Conservation (phyloP, 306 rosid species). For the Senna siamea region DNA sequence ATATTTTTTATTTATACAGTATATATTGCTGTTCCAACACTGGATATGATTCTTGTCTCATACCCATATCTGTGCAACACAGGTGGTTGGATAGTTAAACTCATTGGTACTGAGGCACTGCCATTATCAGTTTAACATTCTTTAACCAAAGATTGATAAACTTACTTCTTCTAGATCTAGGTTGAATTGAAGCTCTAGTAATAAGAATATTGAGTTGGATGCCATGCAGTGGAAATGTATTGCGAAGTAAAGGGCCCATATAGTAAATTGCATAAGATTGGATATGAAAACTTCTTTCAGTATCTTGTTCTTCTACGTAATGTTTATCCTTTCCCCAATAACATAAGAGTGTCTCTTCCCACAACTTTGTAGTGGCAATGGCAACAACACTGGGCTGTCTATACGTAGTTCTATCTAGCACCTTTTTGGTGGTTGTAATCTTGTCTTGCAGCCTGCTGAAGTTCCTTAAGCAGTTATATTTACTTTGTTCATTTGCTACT, state of each 20-base stretch:
- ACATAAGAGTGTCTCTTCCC: no score
- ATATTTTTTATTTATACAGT: no score
- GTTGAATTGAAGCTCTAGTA: not conserved
- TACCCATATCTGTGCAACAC: no score
- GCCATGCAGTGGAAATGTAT: not conserved
- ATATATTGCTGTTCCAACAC: no score
- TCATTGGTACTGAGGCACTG: not conserved
- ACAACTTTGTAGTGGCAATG: not conserved
- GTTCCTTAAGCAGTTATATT: conserved; percentile 19
- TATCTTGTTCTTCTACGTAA: no score
- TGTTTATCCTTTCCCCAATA: no score
- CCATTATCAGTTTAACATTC: not conserved
- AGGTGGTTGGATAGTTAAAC: not conserved
- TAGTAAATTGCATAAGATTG: conserved; percentile 23
- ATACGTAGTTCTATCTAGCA: no score
- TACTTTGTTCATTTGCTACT: conserved; percentile 22
- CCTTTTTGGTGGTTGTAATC: no score
- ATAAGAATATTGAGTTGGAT: conserved; percentile 16
- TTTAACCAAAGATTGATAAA: not conserved
- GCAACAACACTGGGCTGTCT: not conserved
- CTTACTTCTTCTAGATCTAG: conserved; percentile 5
- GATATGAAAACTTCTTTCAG: no score
- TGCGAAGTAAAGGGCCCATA: conserved; percentile 16
- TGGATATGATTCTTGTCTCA: no score
- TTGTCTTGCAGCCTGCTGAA: conserved; percentile 23